These are phyloP conservation scores for Penicillium sp. DNA, from an alignment of 2,329 filamentous ascomycete genomes.

Conservation along the genomic window DNA sequence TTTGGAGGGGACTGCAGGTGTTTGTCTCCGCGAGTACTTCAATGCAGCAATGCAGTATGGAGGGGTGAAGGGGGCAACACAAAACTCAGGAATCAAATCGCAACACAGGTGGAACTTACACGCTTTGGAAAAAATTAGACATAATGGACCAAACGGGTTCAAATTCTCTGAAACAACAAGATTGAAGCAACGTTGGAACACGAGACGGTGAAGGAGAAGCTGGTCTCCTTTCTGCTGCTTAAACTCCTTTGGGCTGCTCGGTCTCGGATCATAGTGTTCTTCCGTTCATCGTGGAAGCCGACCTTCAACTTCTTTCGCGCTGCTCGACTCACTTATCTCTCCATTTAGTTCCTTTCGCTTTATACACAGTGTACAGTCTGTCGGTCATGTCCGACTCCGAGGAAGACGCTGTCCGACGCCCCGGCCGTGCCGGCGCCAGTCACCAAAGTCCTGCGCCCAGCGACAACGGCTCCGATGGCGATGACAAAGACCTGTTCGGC, in stretches of 20 bases:
- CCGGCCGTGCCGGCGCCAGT: slow-evolving; percentile 28
- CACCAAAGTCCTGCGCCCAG: slow-evolving; percentile 25
- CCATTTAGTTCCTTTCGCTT: not conserved
- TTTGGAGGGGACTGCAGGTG: slow-evolving; percentile 16
- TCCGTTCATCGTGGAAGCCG: slow-evolving; percentile 10
- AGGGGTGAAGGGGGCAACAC: slow-evolving; percentile 18
- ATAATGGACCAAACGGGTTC: slow-evolving; percentile 28
- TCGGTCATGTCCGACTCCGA: slow-evolving; percentile 39
- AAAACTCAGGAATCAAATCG: slow-evolving; percentile 1
- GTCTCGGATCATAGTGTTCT: slow-evolving; percentile 24
- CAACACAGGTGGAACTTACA: slow-evolving; percentile 39
- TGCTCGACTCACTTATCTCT: not conserved
- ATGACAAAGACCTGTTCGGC: slow-evolving; percentile 8
- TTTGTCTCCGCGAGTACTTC: slow-evolving; percentile 20
- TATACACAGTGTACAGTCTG: not conserved
- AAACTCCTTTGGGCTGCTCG: slow-evolving; percentile 17
- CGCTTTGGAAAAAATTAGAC: slow-evolving; percentile 51
- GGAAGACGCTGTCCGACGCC: slow-evolving; percentile 38
- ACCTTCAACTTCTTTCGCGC: not conserved
- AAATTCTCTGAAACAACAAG: slow-evolving; percentile 3
- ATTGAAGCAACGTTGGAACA: not conserved
- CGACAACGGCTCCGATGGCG: slow-evolving; percentile 24
- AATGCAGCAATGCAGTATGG: slow-evolving; percentile 19
- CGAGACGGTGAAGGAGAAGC: slow-evolving; percentile 12
- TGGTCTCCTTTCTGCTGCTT: slow-evolving; percentile 18